Base-by-base conservation (phyloP, 2,329 filamentous ascomycete genomes). In the Colletotrichum liriopes region DNA sequence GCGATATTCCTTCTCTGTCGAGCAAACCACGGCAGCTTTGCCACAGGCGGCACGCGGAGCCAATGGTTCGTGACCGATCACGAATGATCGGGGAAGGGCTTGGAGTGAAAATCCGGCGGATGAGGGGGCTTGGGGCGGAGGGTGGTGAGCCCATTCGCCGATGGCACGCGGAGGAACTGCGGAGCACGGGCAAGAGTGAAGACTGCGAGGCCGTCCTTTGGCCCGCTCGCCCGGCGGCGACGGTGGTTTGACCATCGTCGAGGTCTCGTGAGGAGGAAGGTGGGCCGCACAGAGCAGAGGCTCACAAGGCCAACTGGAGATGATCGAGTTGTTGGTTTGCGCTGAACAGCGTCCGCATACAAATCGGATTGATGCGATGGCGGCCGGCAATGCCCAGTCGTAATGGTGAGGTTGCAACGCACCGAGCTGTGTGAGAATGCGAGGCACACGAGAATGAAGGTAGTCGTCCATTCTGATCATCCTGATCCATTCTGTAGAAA, bases 291-390 rank as follows among this genome's bases (percentile, higher is more conserved):
- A 26, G 59, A 47, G 65, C 65, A 72, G 59, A 55, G 45, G 58
- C 69, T 72, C 65, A 58, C 56, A 71, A 71, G 65, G 58, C 37
- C 68, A 52, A 39, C 23, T 51, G 16, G 5, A 71, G 51, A 49
- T 61, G 37, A 56, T 12, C 26, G 29, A 26, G 18, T 6, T 6
- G n/a, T 29, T 20, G 41, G 41, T 55, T 61, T 56, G 67, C 32
- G 45, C 67, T 32, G 63, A 43, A 67, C 20, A 43, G 43, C 6
- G 32, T 63, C 16, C 14, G 32, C 64, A 66, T 66, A 11, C 23
- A 23, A 35, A 43, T 39, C 7, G 16, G 35, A 26, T 68, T 62
- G 37, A 71, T 71, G 65, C 65, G 35, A 29, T 18, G 23, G 20
- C 26, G 16, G 37, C 54, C n/a, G 62, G 64, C 58, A n/a, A 68